phyloP scores from a whole-genome alignment of 768 basidiomycete genomes.

The Pleurotus sapidus region DNA sequence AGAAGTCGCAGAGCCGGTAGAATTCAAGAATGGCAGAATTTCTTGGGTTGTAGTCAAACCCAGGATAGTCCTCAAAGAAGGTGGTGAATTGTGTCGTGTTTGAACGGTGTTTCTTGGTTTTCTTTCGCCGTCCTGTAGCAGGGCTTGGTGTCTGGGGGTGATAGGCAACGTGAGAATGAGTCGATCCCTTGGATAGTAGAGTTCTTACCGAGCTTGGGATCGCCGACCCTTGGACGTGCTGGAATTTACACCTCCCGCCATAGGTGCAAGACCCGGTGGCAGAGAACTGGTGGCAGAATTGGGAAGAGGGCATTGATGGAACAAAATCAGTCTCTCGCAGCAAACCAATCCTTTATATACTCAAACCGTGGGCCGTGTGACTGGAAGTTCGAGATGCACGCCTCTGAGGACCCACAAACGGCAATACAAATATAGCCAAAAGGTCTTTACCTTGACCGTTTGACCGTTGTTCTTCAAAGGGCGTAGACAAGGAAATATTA shows the following conservation, averaged over 20 bases:
- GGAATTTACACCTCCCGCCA: background rate
- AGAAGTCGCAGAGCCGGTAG: constrained; percentile 14
- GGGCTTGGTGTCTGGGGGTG: too few species aligned
- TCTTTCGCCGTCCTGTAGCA: background rate
- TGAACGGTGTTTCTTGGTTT: background rate
- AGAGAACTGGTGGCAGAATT: background rate
- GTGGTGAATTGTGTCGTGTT: background rate
- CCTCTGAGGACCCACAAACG: too few species aligned
- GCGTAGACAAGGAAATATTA: too few species aligned
- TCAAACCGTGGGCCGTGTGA: too few species aligned
- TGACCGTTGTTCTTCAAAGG: too few species aligned
- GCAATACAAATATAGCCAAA: too few species aligned
- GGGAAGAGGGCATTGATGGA: background rate
- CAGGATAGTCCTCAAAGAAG: constrained; percentile 14
- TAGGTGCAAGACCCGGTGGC: constrained; percentile 2
- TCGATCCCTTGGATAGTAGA: background rate
- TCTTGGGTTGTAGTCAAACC: constrained; percentile 10
- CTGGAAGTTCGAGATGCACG: too few species aligned
- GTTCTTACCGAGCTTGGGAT: background rate
- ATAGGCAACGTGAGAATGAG: background rate
- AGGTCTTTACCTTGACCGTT: too few species aligned
- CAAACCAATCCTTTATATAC: too few species aligned
- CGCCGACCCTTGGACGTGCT: background rate
- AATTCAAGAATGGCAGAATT: constrained; percentile 11
- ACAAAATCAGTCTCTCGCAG: too few species aligned